phyloP scores from a whole-genome alignment of 2,329 filamentous ascomycete species.

The Erysiphe pulchra region DNA sequence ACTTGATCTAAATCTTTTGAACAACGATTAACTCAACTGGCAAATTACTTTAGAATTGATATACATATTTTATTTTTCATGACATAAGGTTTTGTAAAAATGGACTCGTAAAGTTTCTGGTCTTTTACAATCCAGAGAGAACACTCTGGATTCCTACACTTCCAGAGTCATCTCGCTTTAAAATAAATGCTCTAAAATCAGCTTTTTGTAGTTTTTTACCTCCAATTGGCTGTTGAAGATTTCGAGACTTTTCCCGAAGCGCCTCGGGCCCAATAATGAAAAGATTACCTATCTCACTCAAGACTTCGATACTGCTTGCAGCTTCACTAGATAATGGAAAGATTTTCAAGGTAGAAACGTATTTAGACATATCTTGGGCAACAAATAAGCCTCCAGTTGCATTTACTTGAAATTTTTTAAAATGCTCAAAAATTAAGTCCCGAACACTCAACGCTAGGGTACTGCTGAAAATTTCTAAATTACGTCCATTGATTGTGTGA shows the following conservation, averaged over 20 bases:
- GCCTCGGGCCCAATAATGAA: conserved; percentile 82
- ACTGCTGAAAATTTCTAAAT: conserved; percentile 56
- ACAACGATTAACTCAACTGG: too few species aligned
- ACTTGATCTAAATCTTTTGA: too few species aligned
- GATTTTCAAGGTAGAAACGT: conserved; percentile 59
- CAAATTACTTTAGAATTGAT: too few species aligned
- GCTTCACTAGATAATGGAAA: conserved; percentile 54
- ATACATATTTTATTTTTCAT: too few species aligned
- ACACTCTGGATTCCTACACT: conserved; percentile 65
- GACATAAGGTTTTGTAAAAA: too few species aligned
- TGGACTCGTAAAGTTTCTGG: too few species aligned
- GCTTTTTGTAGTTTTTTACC: conserved; percentile 34
- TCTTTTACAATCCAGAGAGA: conserved; percentile 23
- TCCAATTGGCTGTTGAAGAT: conserved; percentile 19
- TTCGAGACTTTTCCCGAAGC: conserved; percentile 41
- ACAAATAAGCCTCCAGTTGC: conserved; percentile 87
- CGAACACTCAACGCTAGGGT: conserved; percentile 66
- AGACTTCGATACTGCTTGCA: conserved; percentile 48
- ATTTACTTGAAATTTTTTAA: conserved; percentile 83
- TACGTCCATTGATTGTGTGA: conserved; percentile 55
- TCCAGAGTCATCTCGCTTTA: conserved; percentile 60
- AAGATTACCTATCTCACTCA: conserved; percentile 80
- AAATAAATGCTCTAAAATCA: conserved; percentile 62
- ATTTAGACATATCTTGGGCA: conserved; percentile 85
- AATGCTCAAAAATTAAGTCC: conserved; percentile 63